Evolutionary conservation across 257 asterid genomes (phyloP).

Genomic region (Solanum bulbocastanum): DNA sequence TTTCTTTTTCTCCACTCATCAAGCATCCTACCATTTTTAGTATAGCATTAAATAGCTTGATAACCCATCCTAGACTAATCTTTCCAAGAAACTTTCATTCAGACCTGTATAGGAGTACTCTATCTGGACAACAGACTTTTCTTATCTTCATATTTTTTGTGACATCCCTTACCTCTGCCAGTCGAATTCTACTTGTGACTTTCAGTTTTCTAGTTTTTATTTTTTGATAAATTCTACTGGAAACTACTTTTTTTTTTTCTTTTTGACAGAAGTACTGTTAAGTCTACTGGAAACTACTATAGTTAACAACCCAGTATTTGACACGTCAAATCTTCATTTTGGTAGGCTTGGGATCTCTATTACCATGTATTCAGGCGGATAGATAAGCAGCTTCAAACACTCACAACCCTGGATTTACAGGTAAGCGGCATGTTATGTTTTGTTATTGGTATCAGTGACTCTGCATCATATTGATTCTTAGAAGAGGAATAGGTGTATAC

Average conservation of each 20-base stretch:
- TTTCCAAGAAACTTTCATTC: not conserved
- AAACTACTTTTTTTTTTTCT: not conserved
- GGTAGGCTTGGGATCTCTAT: slow-evolving; percentile 98
- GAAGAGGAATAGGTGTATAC: not conserved
- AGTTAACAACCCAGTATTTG: not conserved
- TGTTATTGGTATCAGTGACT: not conserved
- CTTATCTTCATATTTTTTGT: not conserved
- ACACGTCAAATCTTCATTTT: not conserved
- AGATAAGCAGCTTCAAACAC: slow-evolving; percentile 91
- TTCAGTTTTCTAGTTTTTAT: not conserved
- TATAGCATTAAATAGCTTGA: not conserved
- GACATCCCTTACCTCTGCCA: not conserved
- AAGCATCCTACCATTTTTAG: not conserved
- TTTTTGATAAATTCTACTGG: not conserved
- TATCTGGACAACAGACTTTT: not conserved
- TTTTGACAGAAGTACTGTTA: not conserved
- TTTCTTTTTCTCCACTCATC: not conserved
- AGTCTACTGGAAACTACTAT: not conserved
- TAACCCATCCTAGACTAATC: not conserved
- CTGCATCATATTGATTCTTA: not conserved
- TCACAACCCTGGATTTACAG: slow-evolving; percentile 96
- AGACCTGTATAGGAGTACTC: not conserved
- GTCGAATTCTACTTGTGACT: not conserved
- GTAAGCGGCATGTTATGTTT: slow-evolving; percentile 28
- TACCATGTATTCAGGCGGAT: slow-evolving; percentile 91